These are phyloP conservation scores for Cucumis melo DNA, from an alignment of 306 rosid genomes.

Conservation along the genomic window DNA sequence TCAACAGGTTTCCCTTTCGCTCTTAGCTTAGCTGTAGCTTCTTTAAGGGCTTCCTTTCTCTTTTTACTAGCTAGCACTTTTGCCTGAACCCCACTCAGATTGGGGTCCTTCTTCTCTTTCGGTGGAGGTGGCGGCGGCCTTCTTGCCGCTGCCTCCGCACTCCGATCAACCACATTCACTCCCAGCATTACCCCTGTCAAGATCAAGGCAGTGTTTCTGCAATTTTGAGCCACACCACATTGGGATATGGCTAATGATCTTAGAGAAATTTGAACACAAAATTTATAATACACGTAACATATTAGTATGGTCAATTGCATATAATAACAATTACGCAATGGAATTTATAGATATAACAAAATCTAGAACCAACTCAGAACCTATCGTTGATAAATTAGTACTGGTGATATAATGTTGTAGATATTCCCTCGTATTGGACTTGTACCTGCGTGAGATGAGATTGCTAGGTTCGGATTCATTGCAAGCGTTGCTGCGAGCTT, in stretches of 20 bases:
- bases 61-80: conserved; percentile 77
- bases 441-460: conserved; percentile 18
- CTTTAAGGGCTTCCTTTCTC: conserved; percentile 90
- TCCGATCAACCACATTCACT: conserved; percentile 15
- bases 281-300: too few relatives aligned
- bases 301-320: too few relatives aligned
- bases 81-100: conserved; percentile 61
- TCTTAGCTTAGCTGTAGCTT: conserved; percentile 40
- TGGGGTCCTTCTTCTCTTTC: conserved; percentile 63
- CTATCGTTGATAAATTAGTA: too few relatives aligned
- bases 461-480: background rate
- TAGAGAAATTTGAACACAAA: background rate
- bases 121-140: conserved; percentile 68
- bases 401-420: too few relatives aligned
- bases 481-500: conserved; percentile 11
- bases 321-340: too few relatives aligned
- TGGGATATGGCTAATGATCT: background rate
- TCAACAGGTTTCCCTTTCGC: conserved; percentile 34
- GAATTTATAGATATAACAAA: too few relatives aligned
- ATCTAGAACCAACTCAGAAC: too few relatives aligned
- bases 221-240: background rate
- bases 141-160: conserved; percentile 47
- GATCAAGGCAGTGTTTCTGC: conserved; percentile 30
- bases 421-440: background rate
- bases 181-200: conserved; percentile 33